These are phyloP conservation scores for Aspergillus oerlinghausenensis DNA, from an alignment of 2,329 filamentous ascomycete species.

Conservation along the genomic window DNA sequence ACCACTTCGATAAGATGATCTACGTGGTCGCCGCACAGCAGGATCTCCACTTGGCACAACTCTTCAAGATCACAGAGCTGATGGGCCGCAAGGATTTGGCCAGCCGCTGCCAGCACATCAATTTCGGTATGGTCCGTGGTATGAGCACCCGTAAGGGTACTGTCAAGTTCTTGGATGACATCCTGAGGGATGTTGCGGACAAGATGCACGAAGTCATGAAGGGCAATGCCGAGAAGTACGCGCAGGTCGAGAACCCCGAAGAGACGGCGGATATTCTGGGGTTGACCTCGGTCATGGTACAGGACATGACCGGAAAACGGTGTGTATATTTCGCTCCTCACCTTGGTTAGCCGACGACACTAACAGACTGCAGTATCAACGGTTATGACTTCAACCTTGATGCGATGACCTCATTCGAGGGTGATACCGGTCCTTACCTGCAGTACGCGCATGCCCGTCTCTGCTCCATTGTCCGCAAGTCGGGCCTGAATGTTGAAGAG, in stretches of 20 bases:
- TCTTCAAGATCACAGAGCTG: conserved; percentile 61
- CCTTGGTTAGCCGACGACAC: conserved; percentile 39
- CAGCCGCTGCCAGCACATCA: conserved; percentile 58
- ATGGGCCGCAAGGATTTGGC: conserved; percentile 59
- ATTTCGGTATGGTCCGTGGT: conserved; percentile 63
- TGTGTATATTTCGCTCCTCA: conserved; percentile 33
- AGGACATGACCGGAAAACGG: conserved; percentile 96
- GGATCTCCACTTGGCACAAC: conserved; percentile 59
- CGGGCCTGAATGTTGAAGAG: conserved; percentile 44
- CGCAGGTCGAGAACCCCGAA: conserved; percentile 78
- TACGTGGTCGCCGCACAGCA: conserved; percentile 63
- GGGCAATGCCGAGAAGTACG: conserved; percentile 85
- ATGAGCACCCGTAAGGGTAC: conserved; percentile 65
- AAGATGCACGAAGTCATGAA: conserved; percentile 98
- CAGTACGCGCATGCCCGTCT: conserved; percentile 61
- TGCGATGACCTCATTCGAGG: conserved; percentile 62
- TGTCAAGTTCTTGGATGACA: conserved; percentile 70
- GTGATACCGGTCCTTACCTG: conserved; percentile 62
- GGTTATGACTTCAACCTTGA: conserved; percentile 63
- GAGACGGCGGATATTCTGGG: conserved; percentile 81
- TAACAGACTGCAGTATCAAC: conserved; percentile 49
- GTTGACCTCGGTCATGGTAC: conserved; percentile 94
- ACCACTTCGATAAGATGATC: conserved; percentile 64
- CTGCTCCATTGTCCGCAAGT: conserved; percentile 57
- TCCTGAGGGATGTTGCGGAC: conserved; percentile 74